Evolutionary conservation across 1,284 basidiomycete genomes (phyloP).

Genomic region (Marasmius fiardii): DNA sequence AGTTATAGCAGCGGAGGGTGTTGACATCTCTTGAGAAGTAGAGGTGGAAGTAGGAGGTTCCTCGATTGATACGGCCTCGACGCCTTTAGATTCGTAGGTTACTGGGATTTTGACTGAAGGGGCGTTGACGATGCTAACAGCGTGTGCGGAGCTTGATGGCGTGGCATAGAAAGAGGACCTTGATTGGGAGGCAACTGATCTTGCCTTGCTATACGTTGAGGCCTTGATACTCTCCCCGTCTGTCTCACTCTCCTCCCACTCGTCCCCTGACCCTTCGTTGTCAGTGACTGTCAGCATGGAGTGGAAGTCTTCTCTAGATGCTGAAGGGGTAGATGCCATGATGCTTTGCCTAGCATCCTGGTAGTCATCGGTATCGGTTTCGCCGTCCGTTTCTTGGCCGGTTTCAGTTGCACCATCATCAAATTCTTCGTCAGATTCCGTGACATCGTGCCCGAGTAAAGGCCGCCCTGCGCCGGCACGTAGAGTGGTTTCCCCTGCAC

Average conservation of each 20-base stretch:
- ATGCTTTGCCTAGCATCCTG: conserved; percentile 80
- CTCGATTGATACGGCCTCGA: conserved; percentile 3
- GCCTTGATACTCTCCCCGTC: conserved; percentile 65
- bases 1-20: conserved; percentile 22
- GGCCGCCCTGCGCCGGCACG: conserved; percentile 28
- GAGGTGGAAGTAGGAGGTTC: not conserved
- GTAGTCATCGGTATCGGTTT: conserved; percentile 75
- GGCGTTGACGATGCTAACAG: not conserved
- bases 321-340: conserved; percentile 45
- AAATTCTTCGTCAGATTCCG: conserved; percentile 28
- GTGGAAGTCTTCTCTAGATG: conserved; percentile 67
- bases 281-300: conserved; percentile 72
- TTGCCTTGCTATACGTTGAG: conserved; percentile 31
- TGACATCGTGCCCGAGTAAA: conserved; percentile 29
- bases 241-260: conserved; percentile 53
- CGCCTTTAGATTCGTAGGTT: conserved; percentile 11
- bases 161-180: conserved; percentile 13
- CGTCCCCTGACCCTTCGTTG: conserved; percentile 57
- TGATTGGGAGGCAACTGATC: conserved; percentile 17
- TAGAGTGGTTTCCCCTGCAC: conserved; percentile 43
- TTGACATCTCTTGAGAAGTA: conserved; percentile 48
- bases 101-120: not conserved
- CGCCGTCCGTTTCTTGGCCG: conserved; percentile 51
- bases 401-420: conserved; percentile 54
- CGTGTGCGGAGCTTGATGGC: conserved; percentile 10